These are phyloP conservation scores for Cubamyces lactineus DNA, from an alignment of 768 basidiomycete species.

Conservation along the genomic window DNA sequence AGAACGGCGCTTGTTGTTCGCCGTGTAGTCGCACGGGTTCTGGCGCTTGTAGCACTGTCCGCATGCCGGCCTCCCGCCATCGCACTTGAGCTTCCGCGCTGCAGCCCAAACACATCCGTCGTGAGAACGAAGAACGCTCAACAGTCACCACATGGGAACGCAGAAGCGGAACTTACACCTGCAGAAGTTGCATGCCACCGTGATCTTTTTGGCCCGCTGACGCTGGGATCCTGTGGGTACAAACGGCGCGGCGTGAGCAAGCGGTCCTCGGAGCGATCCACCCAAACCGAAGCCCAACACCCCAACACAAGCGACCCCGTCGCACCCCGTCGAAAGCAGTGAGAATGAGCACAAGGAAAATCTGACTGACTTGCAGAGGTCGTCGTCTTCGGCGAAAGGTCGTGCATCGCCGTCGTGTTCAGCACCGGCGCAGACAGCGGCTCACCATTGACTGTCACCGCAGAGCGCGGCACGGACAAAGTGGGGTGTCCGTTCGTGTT, in stretches of 20 bases:
- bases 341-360: slow-evolving; percentile 12
- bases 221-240: slow-evolving; percentile 56
- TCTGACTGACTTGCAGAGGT: slow-evolving; percentile 43
- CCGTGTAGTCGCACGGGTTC: slow-evolving; percentile 81
- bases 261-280: slow-evolving; percentile 17
- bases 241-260: slow-evolving; percentile 23
- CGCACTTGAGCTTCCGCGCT: slow-evolving; percentile 90
- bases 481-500: slow-evolving; percentile 48
- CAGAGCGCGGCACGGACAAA: slow-evolving; percentile 33
- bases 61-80: slow-evolving; percentile 83
- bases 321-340: slow-evolving; percentile 5
- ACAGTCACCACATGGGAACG: background rate
- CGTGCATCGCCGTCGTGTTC: slow-evolving; percentile 20
- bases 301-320: slow-evolving; percentile 9
- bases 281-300: slow-evolving; percentile 2
- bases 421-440: slow-evolving; percentile 20
- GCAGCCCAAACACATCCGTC: slow-evolving; percentile 19
- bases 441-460: slow-evolving; percentile 34
- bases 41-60: slow-evolving; percentile 80
- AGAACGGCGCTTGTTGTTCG: slow-evolving; percentile 72
- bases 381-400: slow-evolving; percentile 36
- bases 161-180: slow-evolving; percentile 66
- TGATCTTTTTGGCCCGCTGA: slow-evolving; percentile 81
- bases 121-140: slow-evolving; percentile 15
- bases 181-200: slow-evolving; percentile 90